Evolutionary conservation across 139 green algal species (phyloP).

Genomic region (Edaphochlamys debaryana): DNA sequence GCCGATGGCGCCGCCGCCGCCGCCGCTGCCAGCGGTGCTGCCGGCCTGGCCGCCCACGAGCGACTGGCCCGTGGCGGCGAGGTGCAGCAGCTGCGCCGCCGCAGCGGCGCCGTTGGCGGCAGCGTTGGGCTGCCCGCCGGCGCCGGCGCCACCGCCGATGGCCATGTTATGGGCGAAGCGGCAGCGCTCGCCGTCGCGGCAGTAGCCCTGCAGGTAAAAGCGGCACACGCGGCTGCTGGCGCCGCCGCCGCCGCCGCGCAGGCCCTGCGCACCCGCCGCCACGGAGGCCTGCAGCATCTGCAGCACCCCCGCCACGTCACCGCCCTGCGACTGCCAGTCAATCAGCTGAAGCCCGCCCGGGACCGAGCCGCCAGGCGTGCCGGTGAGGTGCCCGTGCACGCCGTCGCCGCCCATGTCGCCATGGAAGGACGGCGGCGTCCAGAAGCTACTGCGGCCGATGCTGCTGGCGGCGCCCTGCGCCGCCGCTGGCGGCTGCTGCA

Average conservation of each 20-base stretch:
- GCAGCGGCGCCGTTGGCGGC: not conserved
- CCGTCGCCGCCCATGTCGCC: not conserved
- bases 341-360: not conserved
- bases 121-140: no score
- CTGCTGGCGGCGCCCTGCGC: not conserved
- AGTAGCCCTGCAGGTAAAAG: conserved; percentile 36
- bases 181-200: conserved; percentile 38
- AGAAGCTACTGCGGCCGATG: conserved; percentile 12
- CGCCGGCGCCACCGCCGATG: not conserved
- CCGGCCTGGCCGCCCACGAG: not conserved
- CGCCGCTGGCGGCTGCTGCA: not conserved
- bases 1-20: not conserved
- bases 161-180: not conserved
- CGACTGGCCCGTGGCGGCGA: not conserved
- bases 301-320: not conserved
- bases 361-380: no score
- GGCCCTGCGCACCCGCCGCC: not conserved
- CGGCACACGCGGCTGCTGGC: conserved; percentile 9
- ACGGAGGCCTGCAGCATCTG: not conserved
- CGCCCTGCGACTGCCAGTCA: conserved; percentile 3
- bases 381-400: no score
- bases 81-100: conserved; percentile 4
- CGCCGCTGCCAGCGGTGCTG: no score
- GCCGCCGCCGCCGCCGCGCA: not conserved
- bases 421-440: conserved; percentile 37